These are phyloP conservation scores for Candida golubevii DNA, from an alignment of 805 yeast genomes.

Conservation along the genomic window DNA sequence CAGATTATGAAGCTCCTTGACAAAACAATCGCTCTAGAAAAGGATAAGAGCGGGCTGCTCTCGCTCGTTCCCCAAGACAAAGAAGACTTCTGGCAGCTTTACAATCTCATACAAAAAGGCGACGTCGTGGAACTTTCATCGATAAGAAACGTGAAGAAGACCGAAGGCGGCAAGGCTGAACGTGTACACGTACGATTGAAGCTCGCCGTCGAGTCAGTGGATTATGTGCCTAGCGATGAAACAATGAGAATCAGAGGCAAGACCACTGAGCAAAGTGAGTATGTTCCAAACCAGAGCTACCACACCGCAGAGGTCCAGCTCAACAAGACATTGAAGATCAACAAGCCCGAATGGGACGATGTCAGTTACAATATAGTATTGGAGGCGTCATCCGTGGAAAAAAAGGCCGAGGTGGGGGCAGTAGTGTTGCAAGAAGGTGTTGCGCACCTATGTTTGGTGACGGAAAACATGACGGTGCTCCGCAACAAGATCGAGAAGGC, in stretches of 20 bases:
- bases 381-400: conserved; percentile 69
- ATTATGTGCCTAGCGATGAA: conserved; percentile 75
- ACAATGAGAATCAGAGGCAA: conserved; percentile 77
- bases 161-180: conserved; percentile 45
- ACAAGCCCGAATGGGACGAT: conserved; percentile 79
- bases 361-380: conserved; percentile 58
- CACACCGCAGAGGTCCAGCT: conserved; percentile 82
- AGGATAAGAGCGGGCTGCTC: conserved; percentile 61
- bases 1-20: conserved; percentile 16
- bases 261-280: conserved; percentile 61
- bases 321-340: conserved; percentile 61
- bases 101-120: conserved; percentile 71
- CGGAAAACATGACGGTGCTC: conserved; percentile 83
- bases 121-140: conserved; percentile 74
- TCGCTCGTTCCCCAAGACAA: conserved; percentile 77
- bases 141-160: conserved; percentile 53
- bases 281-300: conserved; percentile 79
- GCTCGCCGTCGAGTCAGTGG: conserved; percentile 61
- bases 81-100: conserved; percentile 86
- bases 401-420: conserved; percentile 89
- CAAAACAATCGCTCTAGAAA: conserved; percentile 24
- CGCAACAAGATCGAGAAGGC: conserved; percentile 75
- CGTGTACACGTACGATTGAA: conserved; percentile 43
- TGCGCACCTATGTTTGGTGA: conserved; percentile 85
- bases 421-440: conserved; percentile 91